Evolutionary conservation across 2,329 filamentous ascomycete genomes (phyloP).

Genomic region (Cadophora luteo-olivacea): DNA sequence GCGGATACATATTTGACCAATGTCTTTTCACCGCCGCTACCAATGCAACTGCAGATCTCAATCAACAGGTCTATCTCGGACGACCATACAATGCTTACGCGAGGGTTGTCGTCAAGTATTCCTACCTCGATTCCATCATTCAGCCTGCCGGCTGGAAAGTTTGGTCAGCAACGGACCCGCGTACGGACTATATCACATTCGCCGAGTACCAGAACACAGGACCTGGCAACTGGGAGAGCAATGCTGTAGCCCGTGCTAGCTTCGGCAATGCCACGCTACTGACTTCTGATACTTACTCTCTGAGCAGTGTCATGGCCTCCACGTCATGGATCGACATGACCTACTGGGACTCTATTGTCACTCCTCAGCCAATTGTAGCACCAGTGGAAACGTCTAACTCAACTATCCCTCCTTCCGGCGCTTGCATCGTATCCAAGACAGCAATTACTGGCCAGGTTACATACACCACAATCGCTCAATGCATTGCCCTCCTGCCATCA

Average conservation of each 20-base stretch:
- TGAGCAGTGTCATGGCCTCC: constrained; percentile 49
- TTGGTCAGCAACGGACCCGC: constrained; percentile 48
- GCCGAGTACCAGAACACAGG: constrained; percentile 32
- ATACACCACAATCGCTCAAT: constrained; percentile 47
- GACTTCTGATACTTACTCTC: constrained; percentile 45
- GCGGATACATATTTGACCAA: constrained; percentile 60
- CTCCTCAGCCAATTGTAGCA: constrained; percentile 42
- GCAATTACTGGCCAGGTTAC: constrained; percentile 46
- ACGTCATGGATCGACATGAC: constrained; percentile 51
- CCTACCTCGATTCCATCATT: constrained; percentile 54
- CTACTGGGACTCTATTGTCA: constrained; percentile 48
- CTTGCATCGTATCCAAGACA: constrained; percentile 47
- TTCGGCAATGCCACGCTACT: constrained; percentile 47
- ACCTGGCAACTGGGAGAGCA: constrained; percentile 41
- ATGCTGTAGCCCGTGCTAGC: constrained; percentile 43
- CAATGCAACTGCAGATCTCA: constrained; percentile 26
- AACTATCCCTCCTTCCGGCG: constrained; percentile 45
- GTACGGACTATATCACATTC: constrained; percentile 28
- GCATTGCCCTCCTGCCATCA: constrained; percentile 45
- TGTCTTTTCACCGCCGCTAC: constrained; percentile 33
- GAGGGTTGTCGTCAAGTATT: constrained; percentile 56
- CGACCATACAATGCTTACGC: constrained; percentile 57
- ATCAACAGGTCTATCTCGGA: constrained; percentile 49
- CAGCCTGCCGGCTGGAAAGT: constrained; percentile 55
- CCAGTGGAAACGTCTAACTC: constrained; percentile 36